Base-by-base conservation (phyloP, 176 grass and related monocot species). In the Chloris gayana region DNA sequence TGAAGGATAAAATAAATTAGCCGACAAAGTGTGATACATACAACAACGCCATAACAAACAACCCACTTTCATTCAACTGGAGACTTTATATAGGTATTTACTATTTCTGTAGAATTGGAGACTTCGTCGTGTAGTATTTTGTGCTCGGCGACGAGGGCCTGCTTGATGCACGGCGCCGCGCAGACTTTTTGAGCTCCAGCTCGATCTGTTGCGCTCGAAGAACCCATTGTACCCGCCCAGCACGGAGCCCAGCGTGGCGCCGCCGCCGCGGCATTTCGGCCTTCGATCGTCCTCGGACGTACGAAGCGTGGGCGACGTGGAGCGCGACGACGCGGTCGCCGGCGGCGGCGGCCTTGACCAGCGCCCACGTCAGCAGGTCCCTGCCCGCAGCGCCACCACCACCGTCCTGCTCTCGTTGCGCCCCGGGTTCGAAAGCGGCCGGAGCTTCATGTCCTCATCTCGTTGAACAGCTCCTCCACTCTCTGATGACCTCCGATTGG, bases 191-290 rank as follows among this genome's bases (percentile, higher is more conserved):
- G 62, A 98, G 85, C 81, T 94, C 88, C 32, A 98, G 74, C 70
- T 82, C 87, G 83, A 94, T 91, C 95, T 98, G 70, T 92, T 98
- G 61, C 90, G 92, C 32, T 91, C 88, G 74, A 88, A 98, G 90
- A 89, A 98, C 0, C 84, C 86, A 22, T 82, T 39, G 64, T 91
- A 98, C 22, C 69, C 90, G 45, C 46, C 73, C 84, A 98, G 90
- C 62, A 89, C 76, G 14, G 88, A 88, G 7, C 82, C 50, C 15
- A 98, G 87, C 2, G 81, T 37, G n/a, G n/a, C 3, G 46, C 34
- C 34, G 39, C 22, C 37, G 0, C 54, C 15, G 47, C 51, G 9
- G n/a, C n/a, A n/a, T n/a, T n/a, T n/a, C n/a, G n/a, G n/a, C n/a
- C n/a, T n/a, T n/a, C n/a, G n/a, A n/a, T 15, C 47, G 15, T 21